phyloP scores from a whole-genome alignment of 768 basidiomycete genomes.

The Sutorius australiensis region DNA sequence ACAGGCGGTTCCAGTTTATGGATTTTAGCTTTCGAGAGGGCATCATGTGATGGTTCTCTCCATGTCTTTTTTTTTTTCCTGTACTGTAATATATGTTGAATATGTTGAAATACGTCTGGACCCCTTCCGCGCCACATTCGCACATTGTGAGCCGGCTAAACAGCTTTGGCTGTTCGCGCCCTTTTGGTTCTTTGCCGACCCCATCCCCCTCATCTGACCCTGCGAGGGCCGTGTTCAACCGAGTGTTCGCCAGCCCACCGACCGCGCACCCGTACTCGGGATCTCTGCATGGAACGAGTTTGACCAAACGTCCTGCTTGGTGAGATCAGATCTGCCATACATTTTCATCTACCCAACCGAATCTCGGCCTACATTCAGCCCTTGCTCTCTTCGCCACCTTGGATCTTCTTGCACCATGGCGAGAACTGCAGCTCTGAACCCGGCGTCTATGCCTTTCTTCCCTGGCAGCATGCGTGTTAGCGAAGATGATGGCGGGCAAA shows the following conservation, averaged over 20 bases:
- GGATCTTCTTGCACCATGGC: constrained; percentile 48
- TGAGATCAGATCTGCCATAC: constrained; percentile 12
- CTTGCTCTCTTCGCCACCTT: constrained; percentile 20
- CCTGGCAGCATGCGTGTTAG: constrained; percentile 55
- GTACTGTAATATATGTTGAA: not conserved
- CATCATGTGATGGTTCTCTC: constrained; percentile 17
- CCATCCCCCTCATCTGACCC: constrained; percentile 1
- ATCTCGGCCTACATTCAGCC: constrained; percentile 13
- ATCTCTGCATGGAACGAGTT: constrained; percentile 28
- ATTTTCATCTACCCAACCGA: constrained; percentile 1
- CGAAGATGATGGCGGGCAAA: constrained; percentile 49
- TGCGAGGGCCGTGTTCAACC: constrained; percentile 7
- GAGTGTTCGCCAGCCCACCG: not conserved
- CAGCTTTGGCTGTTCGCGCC: constrained; percentile 10
- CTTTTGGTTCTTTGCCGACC: constrained; percentile 15
- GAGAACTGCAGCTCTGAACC: constrained; percentile 73
- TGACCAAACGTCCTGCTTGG: constrained; percentile 23
- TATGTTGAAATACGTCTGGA: constrained; percentile 5
- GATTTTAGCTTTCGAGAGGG: constrained; percentile 16
- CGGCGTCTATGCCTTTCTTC: constrained; percentile 82
- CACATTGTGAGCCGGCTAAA: constrained; percentile 24
- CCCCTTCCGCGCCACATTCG: constrained; percentile 20
- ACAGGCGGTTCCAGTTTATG: constrained; percentile 6
- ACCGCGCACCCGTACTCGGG: not conserved
- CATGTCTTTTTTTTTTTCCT: not conserved